Base-by-base conservation (phyloP, 2,329 filamentous ascomycete species). In the Daldinia sp. region DNA sequence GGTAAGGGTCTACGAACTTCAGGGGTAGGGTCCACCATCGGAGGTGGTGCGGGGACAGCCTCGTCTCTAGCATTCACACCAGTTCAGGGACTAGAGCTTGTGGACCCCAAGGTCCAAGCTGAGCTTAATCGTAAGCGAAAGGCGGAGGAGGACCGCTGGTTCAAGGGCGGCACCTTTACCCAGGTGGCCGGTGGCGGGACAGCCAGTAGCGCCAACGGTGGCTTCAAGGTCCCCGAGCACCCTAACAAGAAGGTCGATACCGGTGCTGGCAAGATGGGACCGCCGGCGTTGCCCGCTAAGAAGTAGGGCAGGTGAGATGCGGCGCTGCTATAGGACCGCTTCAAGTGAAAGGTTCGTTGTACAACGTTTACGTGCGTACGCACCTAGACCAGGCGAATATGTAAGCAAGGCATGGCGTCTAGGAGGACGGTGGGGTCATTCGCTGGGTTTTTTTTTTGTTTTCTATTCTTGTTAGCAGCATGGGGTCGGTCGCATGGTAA, bases 81-180 rank as follows among this genome's bases (percentile, higher is more conserved):
- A 1, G 92, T 96, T 13, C 95, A 98, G 74, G 95, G 95, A 1
- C 83, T 99, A 35, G 94, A 99, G 80, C 85, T 99, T 10, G 94
- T 98, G 5, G 94, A 98, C 76, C 95, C 95, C 19, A 97, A 95
- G 81, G 87, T 91, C 59, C 89, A 93, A 70, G 91, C 92, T 6
- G 93, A 97, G 80, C 85, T 96, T 76, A 93, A 86, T 74, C 86
- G 93, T 71, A 98, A 98, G 82, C 84, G 93, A 67, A 96, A 97
- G 76, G 94, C 93, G 0, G 95, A 98, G 67, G 93, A 97, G 75
- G 94, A 98, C 75, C 84, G 93, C 34, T 99, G 93, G 90, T 99
- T 99, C 82, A 96, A 95, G 78, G 92, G 93, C 47, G 95, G 95
- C n/a, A 94, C 92, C 0, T 99, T 99, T 74, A 97, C 95, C 7